phyloP scores from a whole-genome alignment of 1,284 basidiomycete species.

The Heliocybe sulcata region DNA sequence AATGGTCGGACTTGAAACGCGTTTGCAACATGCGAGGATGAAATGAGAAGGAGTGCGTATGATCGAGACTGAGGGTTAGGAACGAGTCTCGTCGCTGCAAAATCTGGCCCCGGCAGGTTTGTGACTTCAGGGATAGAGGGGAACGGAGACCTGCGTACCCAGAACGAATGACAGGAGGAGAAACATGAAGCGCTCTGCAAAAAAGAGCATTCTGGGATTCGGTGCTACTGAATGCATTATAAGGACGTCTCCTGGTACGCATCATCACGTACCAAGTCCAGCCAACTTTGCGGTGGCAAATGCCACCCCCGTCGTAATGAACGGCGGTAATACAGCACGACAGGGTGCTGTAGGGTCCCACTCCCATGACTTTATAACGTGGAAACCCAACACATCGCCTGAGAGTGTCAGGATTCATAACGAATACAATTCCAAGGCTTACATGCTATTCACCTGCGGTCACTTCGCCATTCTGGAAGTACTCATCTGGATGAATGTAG shows the following conservation, averaged over 20 bases:
- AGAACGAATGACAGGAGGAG: slow-evolving; percentile 24
- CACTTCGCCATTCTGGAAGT: slow-evolving; percentile 34
- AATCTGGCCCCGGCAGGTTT: slow-evolving; percentile 18
- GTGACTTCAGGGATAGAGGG: not conserved
- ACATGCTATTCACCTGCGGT: slow-evolving; percentile 21
- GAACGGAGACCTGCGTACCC: slow-evolving; percentile 16
- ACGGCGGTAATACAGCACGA: slow-evolving; percentile 26
- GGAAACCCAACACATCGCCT: slow-evolving; percentile 20
- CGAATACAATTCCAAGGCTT: not conserved
- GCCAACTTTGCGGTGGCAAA: slow-evolving; percentile 14
- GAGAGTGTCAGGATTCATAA: slow-evolving; percentile 8
- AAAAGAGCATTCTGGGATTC: slow-evolving; percentile 21
- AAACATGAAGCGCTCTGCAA: slow-evolving; percentile 22
- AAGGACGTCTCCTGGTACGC: not conserved
- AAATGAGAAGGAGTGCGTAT: slow-evolving; percentile 24
- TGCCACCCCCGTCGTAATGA: slow-evolving; percentile 27
- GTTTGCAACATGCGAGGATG: slow-evolving; percentile 28
- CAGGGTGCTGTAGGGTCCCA: slow-evolving; percentile 26
- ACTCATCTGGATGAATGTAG: slow-evolving; percentile 35
- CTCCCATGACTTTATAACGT: slow-evolving; percentile 28
- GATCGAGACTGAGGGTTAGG: slow-evolving; percentile 12
- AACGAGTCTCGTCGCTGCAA: slow-evolving; percentile 18
- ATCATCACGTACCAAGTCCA: slow-evolving; percentile 16
- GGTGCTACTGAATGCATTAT: not conserved
- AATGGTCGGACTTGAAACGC: slow-evolving; percentile 34